Evolutionary conservation across 805 yeast genomes (phyloP), one percentile per base, ranked within the genome.

Genomic region (Metschnikowia lunata): DNA sequence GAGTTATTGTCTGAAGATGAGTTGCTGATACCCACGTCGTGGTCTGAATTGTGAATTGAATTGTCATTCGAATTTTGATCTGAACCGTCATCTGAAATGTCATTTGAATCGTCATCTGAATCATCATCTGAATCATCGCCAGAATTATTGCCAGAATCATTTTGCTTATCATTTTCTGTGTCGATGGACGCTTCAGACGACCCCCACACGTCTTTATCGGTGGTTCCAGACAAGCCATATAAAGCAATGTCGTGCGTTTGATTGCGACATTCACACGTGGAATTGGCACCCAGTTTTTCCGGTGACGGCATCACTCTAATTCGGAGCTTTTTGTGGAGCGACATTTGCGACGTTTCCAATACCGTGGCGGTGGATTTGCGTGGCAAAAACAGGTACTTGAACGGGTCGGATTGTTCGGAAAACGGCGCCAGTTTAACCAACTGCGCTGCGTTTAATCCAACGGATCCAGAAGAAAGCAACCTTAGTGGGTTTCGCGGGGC

Each of bases 261-360:
- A 18, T 8, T 31, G 8, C 26, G 31, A 14, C 41, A 35, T 11
- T 18, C 39, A 34, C 46, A 42, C 4, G 15, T 12, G 12, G 26
- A 28, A 4, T 30, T 28, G 7, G 28, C 11, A 8, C 26, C 30
- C 4, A 15, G 6, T 9, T 36, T 39, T 18, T 11, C 15, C 15
- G 26, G 40, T 14, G 42, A 34, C 31, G 51, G 53, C 32, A 41
- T 23, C 1, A 72, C 72, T 43, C 62, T 66, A 39, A 71, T 71
- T 26, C 76, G 60, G 26, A 71, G 59, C 44, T 71, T 71, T 46
- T 71, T 71, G 53, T 63, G 71, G 48, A 66, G 73, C 10, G 72
- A 63, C 7, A 62, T 56, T 46, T 62, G 67, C 23, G 63, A 52
- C 1, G 69, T 59, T 55, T 56, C 69, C 39, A 58, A 57, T 11